These are phyloP conservation scores for Thalia dealbata DNA, from an alignment of 176 grass and related monocot genomes.

Conservation along the genomic window DNA sequence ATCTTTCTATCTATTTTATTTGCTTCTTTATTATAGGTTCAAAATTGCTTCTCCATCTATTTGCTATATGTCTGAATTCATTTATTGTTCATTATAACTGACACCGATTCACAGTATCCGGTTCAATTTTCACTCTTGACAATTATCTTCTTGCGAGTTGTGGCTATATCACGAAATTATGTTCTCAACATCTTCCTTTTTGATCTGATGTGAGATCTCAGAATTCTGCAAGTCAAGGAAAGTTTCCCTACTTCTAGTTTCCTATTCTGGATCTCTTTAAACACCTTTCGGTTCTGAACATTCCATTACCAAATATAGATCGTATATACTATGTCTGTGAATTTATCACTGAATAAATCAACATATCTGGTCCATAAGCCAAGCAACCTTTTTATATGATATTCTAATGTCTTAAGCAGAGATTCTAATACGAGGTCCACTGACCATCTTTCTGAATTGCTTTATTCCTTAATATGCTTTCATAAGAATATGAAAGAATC, in stretches of 20 bases:
- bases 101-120: neutral
- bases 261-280: neutral
- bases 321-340: neutral
- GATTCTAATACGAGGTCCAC: too few species aligned
- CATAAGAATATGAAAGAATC: too few species aligned
- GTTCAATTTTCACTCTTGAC: neutral
- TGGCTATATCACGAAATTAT: neutral
- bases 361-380: neutral
- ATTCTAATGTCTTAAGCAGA: neutral
- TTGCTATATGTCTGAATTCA: neutral
- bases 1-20: neutral
- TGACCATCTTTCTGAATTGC: too few species aligned
- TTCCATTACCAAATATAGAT: neutral
- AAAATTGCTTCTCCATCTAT: neutral
- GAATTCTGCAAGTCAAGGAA: neutral
- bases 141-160: neutral
- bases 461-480: too few species aligned
- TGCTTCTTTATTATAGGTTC: neutral
- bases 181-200: neutral
- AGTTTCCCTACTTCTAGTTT: neutral
- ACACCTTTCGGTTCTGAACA: neutral
- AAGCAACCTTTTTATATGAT: neutral
- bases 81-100: neutral
- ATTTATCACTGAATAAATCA: neutral
- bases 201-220: slow-evolving; percentile 3